These are phyloP conservation scores for Saccharomyces jurei DNA, from an alignment of 805 yeast genomes.

Conservation along the genomic window DNA sequence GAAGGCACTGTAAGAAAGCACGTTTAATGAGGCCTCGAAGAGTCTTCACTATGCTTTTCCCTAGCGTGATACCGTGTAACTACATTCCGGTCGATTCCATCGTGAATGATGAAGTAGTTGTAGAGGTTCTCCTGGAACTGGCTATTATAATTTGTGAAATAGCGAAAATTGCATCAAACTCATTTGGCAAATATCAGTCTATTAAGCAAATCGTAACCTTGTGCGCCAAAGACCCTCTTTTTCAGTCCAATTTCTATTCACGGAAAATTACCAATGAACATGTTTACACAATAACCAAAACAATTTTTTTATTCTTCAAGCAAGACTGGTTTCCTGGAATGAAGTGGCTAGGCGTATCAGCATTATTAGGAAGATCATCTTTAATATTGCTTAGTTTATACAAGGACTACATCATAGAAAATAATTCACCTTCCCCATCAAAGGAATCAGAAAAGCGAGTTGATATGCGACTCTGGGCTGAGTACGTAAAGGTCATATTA, in stretches of 20 bases:
- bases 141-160: constrained; percentile 52
- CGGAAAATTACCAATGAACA: constrained; percentile 37
- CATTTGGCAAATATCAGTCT: constrained; percentile 38
- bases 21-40: constrained; percentile 48
- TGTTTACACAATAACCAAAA: constrained; percentile 36
- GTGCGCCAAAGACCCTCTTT: constrained; percentile 34
- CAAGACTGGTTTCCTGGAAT: constrained; percentile 56
- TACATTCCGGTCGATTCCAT: constrained; percentile 65
- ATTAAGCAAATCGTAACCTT: constrained; percentile 34
- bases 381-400: constrained; percentile 47
- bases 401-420: constrained; percentile 40
- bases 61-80: constrained; percentile 54
- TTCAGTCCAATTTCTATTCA: constrained; percentile 36
- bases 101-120: constrained; percentile 58
- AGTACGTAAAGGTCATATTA: constrained; percentile 49
- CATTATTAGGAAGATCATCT: constrained; percentile 48
- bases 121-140: constrained; percentile 66
- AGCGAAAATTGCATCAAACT: constrained; percentile 40
- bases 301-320: constrained; percentile 43
- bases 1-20: constrained; percentile 38
- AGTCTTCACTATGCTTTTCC: constrained; percentile 63
- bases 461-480: constrained; percentile 54
- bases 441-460: constrained; percentile 16
- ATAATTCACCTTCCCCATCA: constrained; percentile 50
- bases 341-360: constrained; percentile 66